phyloP scores from a whole-genome alignment of 768 basidiomycete species.

The Hypsizygus marmoreus region DNA sequence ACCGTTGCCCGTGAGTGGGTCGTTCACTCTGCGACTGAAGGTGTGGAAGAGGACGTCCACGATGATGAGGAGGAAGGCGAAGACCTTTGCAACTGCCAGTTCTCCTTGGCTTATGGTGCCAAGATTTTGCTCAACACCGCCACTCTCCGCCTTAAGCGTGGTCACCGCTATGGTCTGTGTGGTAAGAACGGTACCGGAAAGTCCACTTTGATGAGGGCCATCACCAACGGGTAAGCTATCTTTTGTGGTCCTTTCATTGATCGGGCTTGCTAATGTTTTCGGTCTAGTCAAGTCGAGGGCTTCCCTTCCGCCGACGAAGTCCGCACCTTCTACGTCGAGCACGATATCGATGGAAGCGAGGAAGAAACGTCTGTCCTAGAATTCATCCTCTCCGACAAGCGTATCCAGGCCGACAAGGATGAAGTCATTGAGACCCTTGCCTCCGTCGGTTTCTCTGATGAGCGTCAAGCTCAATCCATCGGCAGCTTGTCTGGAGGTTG shows the following conservation, averaged over 20 bases:
- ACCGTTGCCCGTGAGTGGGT: conserved; percentile 82
- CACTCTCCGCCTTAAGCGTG: conserved; percentile 95
- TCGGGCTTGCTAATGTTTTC: conserved; percentile 28
- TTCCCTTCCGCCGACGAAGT: conserved; percentile 98
- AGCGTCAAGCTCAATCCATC: conserved; percentile 83
- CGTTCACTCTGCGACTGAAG: conserved; percentile 84
- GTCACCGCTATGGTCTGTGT: conserved; percentile 97
- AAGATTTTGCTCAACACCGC: conserved; percentile 98
- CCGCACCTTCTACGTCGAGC: conserved; percentile 99
- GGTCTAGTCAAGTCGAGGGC: conserved; percentile 84
- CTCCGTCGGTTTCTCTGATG: conserved; percentile 90
- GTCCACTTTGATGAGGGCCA: conserved; percentile 91
- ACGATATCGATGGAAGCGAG: conserved; percentile 97
- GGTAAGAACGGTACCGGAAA: conserved; percentile 99
- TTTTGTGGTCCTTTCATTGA: conserved; percentile 6
- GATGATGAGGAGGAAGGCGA: conserved; percentile 98
- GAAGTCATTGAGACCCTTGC: conserved; percentile 82
- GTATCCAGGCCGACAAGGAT: conserved; percentile 66
- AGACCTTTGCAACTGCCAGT: conserved; percentile 98
- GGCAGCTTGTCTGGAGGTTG: conserved; percentile 96
- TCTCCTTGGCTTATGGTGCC: conserved; percentile 98
- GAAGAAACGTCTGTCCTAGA: conserved; percentile 87
- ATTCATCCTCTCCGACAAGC: conserved; percentile 86
- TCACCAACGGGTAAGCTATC: conserved; percentile 69
- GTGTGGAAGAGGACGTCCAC: conserved; percentile 58